Conservation (phyloP, 129 eudicot genomes). For the Saposhnikovia divaricata region DNA sequence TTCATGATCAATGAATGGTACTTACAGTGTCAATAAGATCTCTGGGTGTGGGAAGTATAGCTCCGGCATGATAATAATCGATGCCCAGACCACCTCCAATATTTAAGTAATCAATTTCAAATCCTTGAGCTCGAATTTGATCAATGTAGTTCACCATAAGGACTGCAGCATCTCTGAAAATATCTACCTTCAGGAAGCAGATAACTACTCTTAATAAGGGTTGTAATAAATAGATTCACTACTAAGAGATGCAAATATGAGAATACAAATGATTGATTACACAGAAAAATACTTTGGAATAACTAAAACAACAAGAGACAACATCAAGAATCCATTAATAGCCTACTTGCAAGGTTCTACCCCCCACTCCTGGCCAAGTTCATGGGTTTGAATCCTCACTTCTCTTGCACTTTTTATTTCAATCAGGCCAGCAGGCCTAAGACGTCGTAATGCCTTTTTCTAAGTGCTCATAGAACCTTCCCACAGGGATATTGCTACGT, state of each 20-base stretch:
- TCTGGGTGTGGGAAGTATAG: conserved; percentile 57
- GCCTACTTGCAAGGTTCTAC: neutral
- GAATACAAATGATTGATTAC: neutral
- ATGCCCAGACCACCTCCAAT: conserved; percentile 67
- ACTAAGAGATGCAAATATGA: neutral
- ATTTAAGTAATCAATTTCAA: conserved; percentile 50
- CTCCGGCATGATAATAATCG: conserved; percentile 59
- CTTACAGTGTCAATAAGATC: conserved; percentile 53
- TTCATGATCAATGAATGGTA: conserved; percentile 4
- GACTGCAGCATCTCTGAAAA: conserved; percentile 56
- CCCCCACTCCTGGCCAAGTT: neutral
- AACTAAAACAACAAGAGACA: neutral
- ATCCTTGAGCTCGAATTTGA: conserved; percentile 52
- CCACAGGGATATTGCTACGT: too few species aligned
- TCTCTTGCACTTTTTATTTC: too few species aligned
- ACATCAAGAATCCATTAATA: neutral
- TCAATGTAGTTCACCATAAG: conserved; percentile 60
- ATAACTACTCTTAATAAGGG: neutral
- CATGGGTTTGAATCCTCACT: neutral
- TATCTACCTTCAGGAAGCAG: conserved; percentile 34
- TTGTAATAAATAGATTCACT: neutral
- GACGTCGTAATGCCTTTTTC: too few species aligned
- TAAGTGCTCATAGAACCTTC: too few species aligned
- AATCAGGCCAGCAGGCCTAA: too few species aligned
- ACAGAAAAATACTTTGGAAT: neutral